Percentiles rank a stretch among this genome's conserved stretches.
Conservation (phyloP, 176 grass and related monocot genomes). For the Oryza longistaminata region DNA sequence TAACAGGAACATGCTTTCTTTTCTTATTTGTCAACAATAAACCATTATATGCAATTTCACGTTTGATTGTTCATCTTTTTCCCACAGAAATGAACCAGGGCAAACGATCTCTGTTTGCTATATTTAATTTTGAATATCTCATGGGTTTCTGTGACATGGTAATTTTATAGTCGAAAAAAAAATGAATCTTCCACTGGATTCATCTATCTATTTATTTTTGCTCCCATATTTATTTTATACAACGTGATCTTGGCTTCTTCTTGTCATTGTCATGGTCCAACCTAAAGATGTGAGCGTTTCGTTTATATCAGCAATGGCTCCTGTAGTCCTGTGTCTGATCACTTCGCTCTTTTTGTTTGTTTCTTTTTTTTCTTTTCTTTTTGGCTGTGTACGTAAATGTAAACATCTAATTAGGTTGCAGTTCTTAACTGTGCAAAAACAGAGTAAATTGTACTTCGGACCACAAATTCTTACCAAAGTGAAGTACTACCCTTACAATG, state of each 20-base stretch:
- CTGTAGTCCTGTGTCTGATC: no score
- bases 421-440: neutral
- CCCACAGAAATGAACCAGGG: neutral
- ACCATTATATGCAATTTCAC: slow-evolving; percentile 3
- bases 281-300: neutral
- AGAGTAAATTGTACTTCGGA: no score
- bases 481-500: no score
- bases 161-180: neutral
- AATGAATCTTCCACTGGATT: neutral
- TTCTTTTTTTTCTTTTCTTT: no score
- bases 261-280: neutral
- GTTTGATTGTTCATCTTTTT: neutral
- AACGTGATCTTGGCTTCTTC: neutral
- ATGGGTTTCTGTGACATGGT: neutral
- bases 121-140: neutral
- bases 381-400: neutral
- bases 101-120: neutral
- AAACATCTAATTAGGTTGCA: neutral
- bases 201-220: neutral
- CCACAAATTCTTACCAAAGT: no score
- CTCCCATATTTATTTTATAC: neutral
- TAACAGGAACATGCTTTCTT: no score
- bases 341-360: neutral
- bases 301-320: neutral
- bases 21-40: slow-evolving; percentile 2